phyloP scores from a whole-genome alignment of 176 grass and related monocot genomes.

The Juncus inflexus region DNA sequence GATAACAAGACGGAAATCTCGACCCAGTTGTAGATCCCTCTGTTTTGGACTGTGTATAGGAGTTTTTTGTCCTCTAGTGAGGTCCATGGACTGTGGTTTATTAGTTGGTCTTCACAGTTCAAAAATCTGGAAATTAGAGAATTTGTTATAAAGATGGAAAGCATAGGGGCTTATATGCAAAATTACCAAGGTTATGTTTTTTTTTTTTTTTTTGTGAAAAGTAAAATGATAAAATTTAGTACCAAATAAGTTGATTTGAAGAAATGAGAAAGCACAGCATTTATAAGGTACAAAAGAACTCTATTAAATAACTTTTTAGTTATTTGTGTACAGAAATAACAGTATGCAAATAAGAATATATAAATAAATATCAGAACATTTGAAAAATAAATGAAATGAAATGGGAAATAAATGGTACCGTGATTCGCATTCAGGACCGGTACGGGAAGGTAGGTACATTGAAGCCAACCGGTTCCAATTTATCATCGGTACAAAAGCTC shows the following conservation, averaged over 20 bases:
- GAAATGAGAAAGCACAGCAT: no score
- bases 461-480: conserved; percentile 79
- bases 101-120: conserved; percentile 79
- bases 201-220: not conserved
- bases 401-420: conserved; percentile 41
- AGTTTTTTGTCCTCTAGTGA: conserved; percentile 73
- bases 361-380: no score
- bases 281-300: no score
- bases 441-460: conserved; percentile 68
- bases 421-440: conserved; percentile 76
- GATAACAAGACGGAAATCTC: conserved; percentile 61
- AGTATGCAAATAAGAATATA: no score
- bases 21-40: conserved; percentile 87
- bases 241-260: no score
- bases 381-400: conserved; percentile 23
- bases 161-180: conserved; percentile 16
- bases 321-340: no score
- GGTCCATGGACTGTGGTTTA: conserved; percentile 76
- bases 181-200: not conserved
- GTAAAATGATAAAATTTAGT: no score
- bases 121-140: conserved; percentile 59
- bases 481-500: conserved; percentile 62
- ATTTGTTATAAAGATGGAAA: not conserved
- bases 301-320: no score
- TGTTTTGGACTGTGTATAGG: conserved; percentile 70